Percentiles rank a stretch among this genome's conserved stretches.
These are phyloP conservation scores for Lepiota brunneoincarnata DNA, from an alignment of 768 basidiomycete genomes.

Conservation along the genomic window DNA sequence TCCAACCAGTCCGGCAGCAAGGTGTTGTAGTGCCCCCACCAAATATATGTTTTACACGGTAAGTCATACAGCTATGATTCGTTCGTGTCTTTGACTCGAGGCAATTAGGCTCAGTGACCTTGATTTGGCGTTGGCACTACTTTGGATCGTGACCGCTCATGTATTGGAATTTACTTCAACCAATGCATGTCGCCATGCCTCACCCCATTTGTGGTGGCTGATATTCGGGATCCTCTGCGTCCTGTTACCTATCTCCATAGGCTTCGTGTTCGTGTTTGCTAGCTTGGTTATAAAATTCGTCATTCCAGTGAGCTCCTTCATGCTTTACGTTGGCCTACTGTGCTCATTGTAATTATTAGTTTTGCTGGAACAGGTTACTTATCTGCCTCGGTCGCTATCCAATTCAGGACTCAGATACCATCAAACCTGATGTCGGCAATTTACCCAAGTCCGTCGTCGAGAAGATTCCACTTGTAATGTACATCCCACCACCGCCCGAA, in stretches of 20 bases:
- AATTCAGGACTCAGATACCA: slow-evolving; percentile 65
- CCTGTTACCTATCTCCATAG: slow-evolving; percentile 74
- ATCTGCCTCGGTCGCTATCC: slow-evolving; percentile 81
- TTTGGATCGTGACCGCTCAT: slow-evolving; percentile 82
- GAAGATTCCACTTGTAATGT: slow-evolving; percentile 79
- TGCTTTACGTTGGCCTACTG: too few species aligned
- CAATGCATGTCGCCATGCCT: slow-evolving; percentile 66
- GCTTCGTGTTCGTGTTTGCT: slow-evolving; percentile 73
- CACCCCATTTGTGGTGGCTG: slow-evolving; percentile 88
- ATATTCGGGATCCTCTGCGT: slow-evolving; percentile 77
- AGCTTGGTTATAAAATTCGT: slow-evolving; percentile 76
- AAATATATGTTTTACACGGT: slow-evolving; percentile 37
- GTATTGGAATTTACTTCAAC: slow-evolving; percentile 77
- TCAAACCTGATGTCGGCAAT: slow-evolving; percentile 78
- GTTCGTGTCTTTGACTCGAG: slow-evolving; percentile 22
- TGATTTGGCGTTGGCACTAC: slow-evolving; percentile 64
- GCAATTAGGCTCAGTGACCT: slow-evolving; percentile 54
- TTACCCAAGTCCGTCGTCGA: slow-evolving; percentile 70
- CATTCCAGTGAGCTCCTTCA: slow-evolving; percentile 24
- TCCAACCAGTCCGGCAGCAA: slow-evolving; percentile 11
- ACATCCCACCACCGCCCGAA: slow-evolving; percentile 78
- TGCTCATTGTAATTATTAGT: slow-evolving; percentile 34
- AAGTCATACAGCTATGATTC: slow-evolving; percentile 19
- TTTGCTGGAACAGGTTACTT: slow-evolving; percentile 75
- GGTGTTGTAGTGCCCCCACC: slow-evolving; percentile 3